phyloP scores from a whole-genome alignment of 257 asterid species.

The Jasminum sambac region DNA sequence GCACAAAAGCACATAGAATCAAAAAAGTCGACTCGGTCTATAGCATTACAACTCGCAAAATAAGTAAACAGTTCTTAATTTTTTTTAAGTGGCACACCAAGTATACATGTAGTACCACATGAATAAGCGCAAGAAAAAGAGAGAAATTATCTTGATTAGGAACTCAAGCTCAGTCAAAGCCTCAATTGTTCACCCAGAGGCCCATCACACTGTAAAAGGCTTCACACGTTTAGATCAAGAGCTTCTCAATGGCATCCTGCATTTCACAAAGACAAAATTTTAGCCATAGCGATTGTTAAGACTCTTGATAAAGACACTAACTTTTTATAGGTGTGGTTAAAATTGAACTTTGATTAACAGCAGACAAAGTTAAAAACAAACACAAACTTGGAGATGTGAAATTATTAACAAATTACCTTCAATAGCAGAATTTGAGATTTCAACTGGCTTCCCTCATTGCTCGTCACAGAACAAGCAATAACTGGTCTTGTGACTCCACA shows the following conservation, averaged over 20 bases:
- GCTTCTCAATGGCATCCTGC: slow-evolving; percentile 46
- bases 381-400: neutral
- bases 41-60: neutral
- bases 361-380: too few relatives aligned
- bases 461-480: slow-evolving; percentile 82
- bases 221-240: slow-evolving; percentile 35
- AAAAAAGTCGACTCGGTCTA: neutral
- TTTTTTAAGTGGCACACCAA: neutral
- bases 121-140: neutral
- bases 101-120: neutral
- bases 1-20: neutral
- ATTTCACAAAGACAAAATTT: neutral
- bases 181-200: slow-evolving; percentile 29
- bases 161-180: slow-evolving; percentile 45
- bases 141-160: slow-evolving; percentile 7
- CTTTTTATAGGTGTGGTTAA: too few relatives aligned
- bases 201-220: slow-evolving; percentile 40
- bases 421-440: slow-evolving; percentile 80
- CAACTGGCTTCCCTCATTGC: slow-evolving; percentile 89
- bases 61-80: too few relatives aligned
- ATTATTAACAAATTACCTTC: slow-evolving; percentile 41
- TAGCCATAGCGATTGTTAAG: neutral
- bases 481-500: slow-evolving; percentile 94
- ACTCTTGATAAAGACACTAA: too few relatives aligned
- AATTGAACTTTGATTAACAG: too few relatives aligned